Evolutionary conservation across 495 filamentous ascomycete species (phyloP).

Genomic region (Achaetomiella virescens): DNA sequence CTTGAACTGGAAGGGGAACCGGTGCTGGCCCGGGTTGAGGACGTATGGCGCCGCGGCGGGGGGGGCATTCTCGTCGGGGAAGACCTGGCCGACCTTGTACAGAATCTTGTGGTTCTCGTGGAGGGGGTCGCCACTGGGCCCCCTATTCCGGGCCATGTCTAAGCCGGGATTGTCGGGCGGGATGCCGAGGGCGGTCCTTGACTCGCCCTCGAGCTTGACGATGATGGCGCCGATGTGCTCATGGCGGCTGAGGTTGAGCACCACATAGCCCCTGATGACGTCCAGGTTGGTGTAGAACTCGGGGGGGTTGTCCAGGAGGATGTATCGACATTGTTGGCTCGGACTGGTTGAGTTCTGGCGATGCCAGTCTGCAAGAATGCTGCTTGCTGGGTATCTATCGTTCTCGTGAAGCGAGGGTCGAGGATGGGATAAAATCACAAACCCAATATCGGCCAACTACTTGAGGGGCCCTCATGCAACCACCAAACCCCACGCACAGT

Average conservation of each 20-base stretch:
- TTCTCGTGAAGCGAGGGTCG: too few relatives aligned
- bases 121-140: constrained; percentile 30
- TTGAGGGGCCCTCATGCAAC: too few relatives aligned
- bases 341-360: too few relatives aligned
- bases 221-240: constrained; percentile 69
- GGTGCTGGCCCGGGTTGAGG: constrained; percentile 69
- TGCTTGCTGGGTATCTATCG: too few relatives aligned
- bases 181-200: constrained; percentile 51
- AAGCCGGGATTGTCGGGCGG: constrained; percentile 20
- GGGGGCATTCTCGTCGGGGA: constrained; percentile 55
- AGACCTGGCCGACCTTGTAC: constrained; percentile 74
- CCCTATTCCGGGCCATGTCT: constrained; percentile 24
- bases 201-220: constrained; percentile 93
- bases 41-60: constrained; percentile 59
- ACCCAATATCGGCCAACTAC: too few relatives aligned
- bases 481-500: too few relatives aligned
- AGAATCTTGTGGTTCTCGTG: constrained; percentile 54
- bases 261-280: constrained; percentile 57
- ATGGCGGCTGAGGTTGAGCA: constrained; percentile 57
- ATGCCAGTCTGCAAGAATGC: too few relatives aligned
- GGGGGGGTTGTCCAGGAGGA: constrained; percentile 68
- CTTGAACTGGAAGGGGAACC: constrained; percentile 90
- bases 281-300: constrained; percentile 87
- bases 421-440: too few relatives aligned
- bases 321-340: constrained; percentile 61